phyloP scores from a whole-genome alignment of 2,329 filamentous ascomycete species.

The Claviceps sp. region DNA sequence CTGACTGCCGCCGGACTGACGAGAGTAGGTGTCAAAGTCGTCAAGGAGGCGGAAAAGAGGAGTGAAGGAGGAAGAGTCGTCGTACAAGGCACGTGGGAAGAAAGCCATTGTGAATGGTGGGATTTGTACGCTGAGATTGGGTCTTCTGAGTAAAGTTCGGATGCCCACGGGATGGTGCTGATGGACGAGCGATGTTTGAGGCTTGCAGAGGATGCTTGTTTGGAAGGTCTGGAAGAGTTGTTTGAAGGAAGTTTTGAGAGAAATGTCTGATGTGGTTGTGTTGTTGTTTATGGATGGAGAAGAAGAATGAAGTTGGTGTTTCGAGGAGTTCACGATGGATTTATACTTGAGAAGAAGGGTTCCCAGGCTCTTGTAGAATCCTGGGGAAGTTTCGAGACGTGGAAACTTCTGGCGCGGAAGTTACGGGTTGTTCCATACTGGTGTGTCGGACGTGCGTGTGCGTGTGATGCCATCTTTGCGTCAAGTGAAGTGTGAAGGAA shows the following conservation, averaged over 20 bases:
- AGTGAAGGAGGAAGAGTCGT: constrained; percentile 32
- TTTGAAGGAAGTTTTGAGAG: neutral
- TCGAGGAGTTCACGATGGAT: neutral
- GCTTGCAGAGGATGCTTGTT: constrained; percentile 11
- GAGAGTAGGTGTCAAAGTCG: constrained; percentile 40
- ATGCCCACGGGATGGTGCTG: constrained; percentile 8
- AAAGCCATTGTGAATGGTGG: constrained; percentile 40
- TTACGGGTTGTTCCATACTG: no score
- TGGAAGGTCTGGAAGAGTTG: no score
- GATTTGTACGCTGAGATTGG: constrained; percentile 7
- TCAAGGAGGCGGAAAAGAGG: constrained; percentile 46
- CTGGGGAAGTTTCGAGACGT: neutral
- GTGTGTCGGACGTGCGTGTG: neutral
- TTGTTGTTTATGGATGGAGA: neutral
- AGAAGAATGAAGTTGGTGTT: neutral
- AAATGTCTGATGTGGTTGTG: neutral
- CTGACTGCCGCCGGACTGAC: constrained; percentile 12
- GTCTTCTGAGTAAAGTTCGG: constrained; percentile 12
- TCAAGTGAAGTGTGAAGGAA: neutral
- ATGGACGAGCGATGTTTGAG: constrained; percentile 12
- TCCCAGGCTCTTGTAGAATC: neutral
- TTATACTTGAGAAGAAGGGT: constrained; percentile 2
- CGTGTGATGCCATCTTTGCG: neutral
- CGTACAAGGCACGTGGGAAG: constrained; percentile 40
- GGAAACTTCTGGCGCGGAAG: neutral